Base-by-base conservation (phyloP, 176 grass and related monocot species). In the Leersia perrieri region DNA sequence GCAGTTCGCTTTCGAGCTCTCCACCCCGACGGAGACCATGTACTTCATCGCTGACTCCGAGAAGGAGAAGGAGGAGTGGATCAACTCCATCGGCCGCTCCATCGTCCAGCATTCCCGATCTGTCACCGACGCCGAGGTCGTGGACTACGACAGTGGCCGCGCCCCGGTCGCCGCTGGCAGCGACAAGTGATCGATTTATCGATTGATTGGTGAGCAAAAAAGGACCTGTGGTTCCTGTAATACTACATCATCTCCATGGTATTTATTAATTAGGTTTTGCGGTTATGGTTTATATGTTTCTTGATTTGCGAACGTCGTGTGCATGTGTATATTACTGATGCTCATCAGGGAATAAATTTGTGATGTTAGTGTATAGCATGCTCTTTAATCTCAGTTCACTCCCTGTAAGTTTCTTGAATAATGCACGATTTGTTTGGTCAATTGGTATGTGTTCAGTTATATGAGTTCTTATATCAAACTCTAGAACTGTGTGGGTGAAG, bases 31-130 rank as follows among this genome's bases (percentile, higher is more conserved):
- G 15, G 92, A 99, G 73, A 95, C 92, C 84, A 99, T 99, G 96
- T 99, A 99, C 87, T 95, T 99, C 88, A 94, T 99, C 75, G 92
- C 88, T 9, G 96, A 99, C 81, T 90, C 96, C 22, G 96, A 99
- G 33, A 99, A 95, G 92, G 96, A 99, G 84, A 98, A 98, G 87
- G 96, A 98, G 78, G 96, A 99, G 66, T 99, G 96, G 96, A 99
- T 99, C 90, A 99, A 95, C 82, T 95, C 96, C 88, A 88, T 99
- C 82, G 92, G 92, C 5, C 92, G 95, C 60, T 98, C 95, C 83
- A 98, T 98, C 67, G 90, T 98, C 3, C 92, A 98, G 88, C 95
- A 98, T 84, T 98, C 95, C 25, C 75, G 92, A 25, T 98, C 92
- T 78, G 77, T 95, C 61, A 94, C 95, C 32, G 90, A 98, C 61